Base-by-base conservation (phyloP, 495 filamentous ascomycete genomes). In the Aspergillus conjunctus region DNA sequence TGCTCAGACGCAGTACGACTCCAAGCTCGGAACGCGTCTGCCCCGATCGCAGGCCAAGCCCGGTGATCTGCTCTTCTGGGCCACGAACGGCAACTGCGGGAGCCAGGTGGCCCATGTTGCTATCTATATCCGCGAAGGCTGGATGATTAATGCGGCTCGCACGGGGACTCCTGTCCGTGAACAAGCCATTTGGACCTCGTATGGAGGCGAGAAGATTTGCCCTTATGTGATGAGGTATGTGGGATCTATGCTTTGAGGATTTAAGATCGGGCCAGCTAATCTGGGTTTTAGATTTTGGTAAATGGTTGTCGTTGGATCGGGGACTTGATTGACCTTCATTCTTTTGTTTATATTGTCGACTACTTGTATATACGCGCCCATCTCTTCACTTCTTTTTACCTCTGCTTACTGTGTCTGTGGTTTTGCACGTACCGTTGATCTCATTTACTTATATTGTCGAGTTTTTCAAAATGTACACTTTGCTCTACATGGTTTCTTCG, bases 201-300 rank as follows among this genome's bases (percentile, higher is more conserved):
- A 46, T 18, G 43, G 43, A 9, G 43, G 43, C 3, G 43, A 46
- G 18, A 9, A n/a, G 43, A 46, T 46, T 46, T 46, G 43, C 17
- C 43, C 43, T 15, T 12, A 46, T 46, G 43, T 46, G 12, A 18
- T 46, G 43, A 20, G 43, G 43, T 46, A 46, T 46, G 43, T 46
- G 3, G 2, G 17, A 46, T n/a, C 34, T 14, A 7, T 37, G 12
- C 33, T 37, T 37, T 37, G 33, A 12, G 33, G 33, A 37, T 7
- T 7, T 37, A 37, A 7, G 33, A 37, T 37, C n/a, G n/a, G n/a
- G n/a, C n/a, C n/a, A n/a, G 34, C 34, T 37, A 37, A 37, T 14
- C 3, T 9, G 8, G 8, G 34, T 9, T 3, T 9, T 37, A 37
- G 34, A 37, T 37, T 37, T 37, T 37, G 34, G 34, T 37, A 37